Percentiles rank a stretch among this genome's conserved stretches.
Evolutionary conservation across 805 yeast genomes (phyloP).

Genomic region (Nakazawaea siamensis): DNA sequence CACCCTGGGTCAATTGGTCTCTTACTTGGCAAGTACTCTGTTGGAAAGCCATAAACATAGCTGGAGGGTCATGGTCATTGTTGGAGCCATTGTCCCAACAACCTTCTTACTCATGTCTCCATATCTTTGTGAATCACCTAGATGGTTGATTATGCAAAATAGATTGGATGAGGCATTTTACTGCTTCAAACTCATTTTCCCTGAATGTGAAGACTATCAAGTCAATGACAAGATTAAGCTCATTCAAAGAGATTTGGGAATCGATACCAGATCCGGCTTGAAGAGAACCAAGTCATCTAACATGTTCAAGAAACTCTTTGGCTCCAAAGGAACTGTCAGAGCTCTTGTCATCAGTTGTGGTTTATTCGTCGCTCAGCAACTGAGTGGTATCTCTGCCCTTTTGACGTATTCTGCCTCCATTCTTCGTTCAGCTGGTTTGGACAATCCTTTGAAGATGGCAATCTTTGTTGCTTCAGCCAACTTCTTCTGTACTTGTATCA

Average conservation of each 20-base stretch:
- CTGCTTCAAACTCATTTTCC: conserved; percentile 35
- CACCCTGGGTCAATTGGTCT: conserved; percentile 43
- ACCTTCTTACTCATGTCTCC: conserved; percentile 26
- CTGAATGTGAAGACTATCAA: conserved; percentile 32
- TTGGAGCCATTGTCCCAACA: conserved; percentile 33
- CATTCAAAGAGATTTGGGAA: conserved; percentile 37
- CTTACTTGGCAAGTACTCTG: conserved; percentile 30
- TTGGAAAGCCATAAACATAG: conserved; percentile 20
- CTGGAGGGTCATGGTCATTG: conserved; percentile 32
- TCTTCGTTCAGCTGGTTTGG: conserved; percentile 40
- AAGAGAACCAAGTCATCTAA: conserved; percentile 1
- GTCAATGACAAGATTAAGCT: conserved; percentile 36
- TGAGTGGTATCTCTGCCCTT: conserved; percentile 55
- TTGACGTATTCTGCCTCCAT: conserved; percentile 56
- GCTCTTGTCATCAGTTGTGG: conserved; percentile 41
- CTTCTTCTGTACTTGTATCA: conserved; percentile 45
- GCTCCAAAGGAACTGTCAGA: conserved; percentile 28
- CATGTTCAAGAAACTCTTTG: conserved; percentile 21
- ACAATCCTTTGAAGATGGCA: conserved; percentile 48
- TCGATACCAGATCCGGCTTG: conserved; percentile 27
- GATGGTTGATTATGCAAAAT: conserved; percentile 30
- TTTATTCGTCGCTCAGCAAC: conserved; percentile 48
- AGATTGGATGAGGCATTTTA: conserved; percentile 27
- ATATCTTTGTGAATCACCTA: conserved; percentile 44
- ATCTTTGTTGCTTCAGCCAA: conserved; percentile 47